Base-by-base conservation (phyloP, 768 basidiomycete species). In the Leucosporidium creatinivorum region DNA sequence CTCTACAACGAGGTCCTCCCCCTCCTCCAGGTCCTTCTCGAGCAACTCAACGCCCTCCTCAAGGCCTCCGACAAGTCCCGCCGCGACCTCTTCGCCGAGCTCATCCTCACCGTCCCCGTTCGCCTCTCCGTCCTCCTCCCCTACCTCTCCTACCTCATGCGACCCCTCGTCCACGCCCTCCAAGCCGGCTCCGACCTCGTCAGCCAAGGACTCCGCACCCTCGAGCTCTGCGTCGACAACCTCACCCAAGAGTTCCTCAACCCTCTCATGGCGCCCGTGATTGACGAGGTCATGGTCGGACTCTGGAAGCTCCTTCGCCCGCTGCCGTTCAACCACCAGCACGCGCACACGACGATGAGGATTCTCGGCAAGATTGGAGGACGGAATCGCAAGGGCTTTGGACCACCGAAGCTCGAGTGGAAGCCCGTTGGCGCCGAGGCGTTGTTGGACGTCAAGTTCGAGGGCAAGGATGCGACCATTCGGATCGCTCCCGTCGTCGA, bases 211-310 rank as follows among this genome's bases (percentile, higher is more conserved):
- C 81, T 99, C 30, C 85, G 96, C 9, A 99, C 96, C 0, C 84
- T 99, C 66, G 96, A 99, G 78, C 83, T 99, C n/a, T 98, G 94
- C 79, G 94, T 98, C 75, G 96, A 99, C 80, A 99, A 98, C 76
- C 84, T 99, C 31, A 96, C 92, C 0, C 91, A 92, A 3, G 96
- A 98, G 79, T 98, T 98, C 81, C 83, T 99, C 33, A 94, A 98
- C 75, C 96, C 96, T 4, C 93, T 92, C 3, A 85, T 98, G 70
- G 90, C 86, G 69, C 91, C 89, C 0, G 93, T 98, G 54, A 82
- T 96, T 52, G 84, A 92, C 57, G 92, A 98, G 69, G 81, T 99
- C 65, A 98, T 93, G 90, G 89, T 89, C 69, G 94, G 93, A 0
- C 82, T 99, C 28, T 91, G 94, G 78, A 87, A 85, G 72, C 88